phyloP scores from a whole-genome alignment of 352 stramenopile species.

The Phytophthora uliginosa region DNA sequence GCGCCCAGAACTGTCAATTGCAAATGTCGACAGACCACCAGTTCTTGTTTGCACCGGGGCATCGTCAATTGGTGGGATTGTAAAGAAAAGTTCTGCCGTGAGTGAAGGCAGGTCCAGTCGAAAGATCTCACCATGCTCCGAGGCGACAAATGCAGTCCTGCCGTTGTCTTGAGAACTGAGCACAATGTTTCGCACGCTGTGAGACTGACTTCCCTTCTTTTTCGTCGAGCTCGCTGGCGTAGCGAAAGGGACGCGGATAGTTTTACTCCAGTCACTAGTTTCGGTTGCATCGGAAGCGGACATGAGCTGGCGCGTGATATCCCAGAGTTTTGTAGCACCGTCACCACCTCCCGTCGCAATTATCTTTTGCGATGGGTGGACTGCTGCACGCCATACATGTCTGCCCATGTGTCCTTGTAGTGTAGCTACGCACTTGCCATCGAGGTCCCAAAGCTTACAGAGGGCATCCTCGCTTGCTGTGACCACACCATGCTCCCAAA shows the following conservation, averaged over 20 bases:
- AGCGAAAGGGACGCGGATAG: slow-evolving; percentile 33
- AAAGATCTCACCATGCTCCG: slow-evolving; percentile 72
- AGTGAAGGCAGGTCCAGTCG: slow-evolving; percentile 48
- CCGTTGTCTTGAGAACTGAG: slow-evolving; percentile 38
- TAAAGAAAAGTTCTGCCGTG: slow-evolving; percentile 46
- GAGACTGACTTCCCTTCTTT: slow-evolving; percentile 39
- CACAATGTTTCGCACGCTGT: slow-evolving; percentile 66
- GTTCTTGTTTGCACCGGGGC: slow-evolving; percentile 20
- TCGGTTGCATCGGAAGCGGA: slow-evolving; percentile 37
- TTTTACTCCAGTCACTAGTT: slow-evolving; percentile 25
- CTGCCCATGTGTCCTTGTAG: slow-evolving; percentile 80
- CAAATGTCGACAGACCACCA: slow-evolving; percentile 54
- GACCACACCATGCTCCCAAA: slow-evolving; percentile 54
- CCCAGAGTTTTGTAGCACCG: slow-evolving; percentile 84
- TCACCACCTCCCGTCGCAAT: slow-evolving; percentile 83
- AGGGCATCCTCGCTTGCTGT: slow-evolving; percentile 86
- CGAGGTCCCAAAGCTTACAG: slow-evolving; percentile 76
- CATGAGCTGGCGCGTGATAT: slow-evolving; percentile 64
- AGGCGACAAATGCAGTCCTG: slow-evolving; percentile 62
- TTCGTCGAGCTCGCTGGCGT: slow-evolving; percentile 11
- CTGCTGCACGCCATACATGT: slow-evolving; percentile 81
- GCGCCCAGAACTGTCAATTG: slow-evolving; percentile 39
- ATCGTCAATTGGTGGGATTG: slow-evolving; percentile 9
- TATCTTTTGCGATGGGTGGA: slow-evolving; percentile 61
- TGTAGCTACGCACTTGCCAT: slow-evolving; percentile 74